Base-by-base conservation (phyloP, 345 rosid genomes). In the Viola odorata region DNA sequence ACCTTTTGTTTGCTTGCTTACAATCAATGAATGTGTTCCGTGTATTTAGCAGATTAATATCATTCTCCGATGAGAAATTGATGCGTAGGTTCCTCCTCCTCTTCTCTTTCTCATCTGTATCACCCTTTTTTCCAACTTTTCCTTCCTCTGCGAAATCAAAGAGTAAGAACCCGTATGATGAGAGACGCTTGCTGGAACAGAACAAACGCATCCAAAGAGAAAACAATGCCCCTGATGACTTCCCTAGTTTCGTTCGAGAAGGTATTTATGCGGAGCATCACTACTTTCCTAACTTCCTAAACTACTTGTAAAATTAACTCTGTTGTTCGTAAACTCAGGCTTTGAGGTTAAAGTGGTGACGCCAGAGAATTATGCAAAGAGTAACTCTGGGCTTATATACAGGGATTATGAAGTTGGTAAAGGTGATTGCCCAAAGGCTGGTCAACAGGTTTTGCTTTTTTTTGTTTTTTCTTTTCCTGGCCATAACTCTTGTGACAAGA, bases 371-470 rank as follows among this genome's bases (percentile, higher is more conserved):
- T 92, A 89, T 49, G 11, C 75, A 5, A 89, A 75, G 73, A 69
- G 84, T 55, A 90, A 92, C 32, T 92, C 98, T 0, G 96, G 98
- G 10, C 98, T 92, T 40, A 87, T 92, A 57, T 87, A 82, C 63
- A 57, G 80, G 54, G 94, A 92, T 72, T 82, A 80, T 50, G 68
- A 75, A 84, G 84, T 89, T 65, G 98, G 98, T 75, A 60, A 85
- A 71, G 98, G 98, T 69, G 96, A 92, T 74, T 83, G 79, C 78
- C 96, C 96, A 61, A 78, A 80, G 83, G 91, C 79, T 79, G 96
- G 96, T 71, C 96, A 92, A 71, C 98, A 89, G 98, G 96, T 89
- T 84, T 69, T 73, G 49, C 83, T 77, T 77, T 51, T 63, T 75
- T 68, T 75, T 53, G 42, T 12, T 41, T 7, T 3, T 60, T 56